These are phyloP conservation scores for Magnaporthiopsis incrustans DNA, from an alignment of 2,329 filamentous ascomycete species.

Conservation along the genomic window DNA sequence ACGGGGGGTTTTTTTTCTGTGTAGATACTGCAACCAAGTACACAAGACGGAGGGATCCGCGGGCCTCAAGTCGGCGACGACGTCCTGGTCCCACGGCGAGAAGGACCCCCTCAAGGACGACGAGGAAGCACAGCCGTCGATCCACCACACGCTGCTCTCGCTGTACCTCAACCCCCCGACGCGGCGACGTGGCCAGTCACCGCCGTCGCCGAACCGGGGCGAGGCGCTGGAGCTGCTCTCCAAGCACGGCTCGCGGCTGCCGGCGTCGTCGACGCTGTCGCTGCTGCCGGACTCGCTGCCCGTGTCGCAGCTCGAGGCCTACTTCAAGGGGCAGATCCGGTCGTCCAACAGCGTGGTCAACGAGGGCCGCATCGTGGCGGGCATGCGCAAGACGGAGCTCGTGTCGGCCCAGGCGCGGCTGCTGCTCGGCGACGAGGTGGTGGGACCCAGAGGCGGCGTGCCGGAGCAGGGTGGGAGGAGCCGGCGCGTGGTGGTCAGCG, in stretches of 20 bases:
- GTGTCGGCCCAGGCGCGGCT: slow-evolving; percentile 68
- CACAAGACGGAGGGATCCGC: slow-evolving; percentile 43
- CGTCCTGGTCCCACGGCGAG: slow-evolving; percentile 24
- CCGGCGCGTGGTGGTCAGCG: slow-evolving; percentile 68
- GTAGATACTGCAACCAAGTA: slow-evolving; percentile 79
- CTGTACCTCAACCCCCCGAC: slow-evolving; percentile 69
- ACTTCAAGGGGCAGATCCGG: slow-evolving; percentile 86
- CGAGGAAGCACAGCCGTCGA: slow-evolving; percentile 56
- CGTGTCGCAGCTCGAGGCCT: slow-evolving; percentile 72
- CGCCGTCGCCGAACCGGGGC: slow-evolving; percentile 61
- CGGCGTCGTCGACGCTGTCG: slow-evolving; percentile 75
- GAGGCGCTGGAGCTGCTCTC: slow-evolving; percentile 84
- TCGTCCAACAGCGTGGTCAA: slow-evolving; percentile 76
- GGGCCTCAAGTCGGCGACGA: slow-evolving; percentile 16
- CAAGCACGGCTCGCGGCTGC: slow-evolving; percentile 84
- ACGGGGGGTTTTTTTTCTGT: background rate
- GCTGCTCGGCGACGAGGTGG: slow-evolving; percentile 53
- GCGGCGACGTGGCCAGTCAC: slow-evolving; percentile 18
- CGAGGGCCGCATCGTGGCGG: slow-evolving; percentile 68
- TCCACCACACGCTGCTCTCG: slow-evolving; percentile 85
- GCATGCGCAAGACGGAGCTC: slow-evolving; percentile 69
- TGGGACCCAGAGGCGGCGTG: slow-evolving; percentile 9
- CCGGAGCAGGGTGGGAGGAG: slow-evolving; percentile 46
- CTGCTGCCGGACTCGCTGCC: slow-evolving; percentile 77
- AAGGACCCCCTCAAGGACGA: slow-evolving; percentile 37